A percentile compares a stretch with the other conserved stretches of the same genome.
These are phyloP conservation scores for Pythium scleroteichum DNA, from an alignment of 352 stramenopile species.

Conservation along the genomic window DNA sequence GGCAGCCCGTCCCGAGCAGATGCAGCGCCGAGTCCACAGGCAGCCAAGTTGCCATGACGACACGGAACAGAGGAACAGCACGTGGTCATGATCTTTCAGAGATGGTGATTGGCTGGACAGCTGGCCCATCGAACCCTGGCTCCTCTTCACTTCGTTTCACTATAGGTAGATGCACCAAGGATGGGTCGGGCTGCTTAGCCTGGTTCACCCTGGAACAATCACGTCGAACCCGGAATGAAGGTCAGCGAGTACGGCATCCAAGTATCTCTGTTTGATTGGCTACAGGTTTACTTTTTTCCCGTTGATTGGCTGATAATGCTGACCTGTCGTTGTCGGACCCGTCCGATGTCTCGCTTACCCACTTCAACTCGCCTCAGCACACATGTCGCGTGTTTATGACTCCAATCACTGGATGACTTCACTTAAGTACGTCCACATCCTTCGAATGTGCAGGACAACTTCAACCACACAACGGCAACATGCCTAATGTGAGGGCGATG, in stretches of 20 bases:
- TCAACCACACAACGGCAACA: constrained; percentile 18
- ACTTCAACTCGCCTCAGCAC: constrained; percentile 13
- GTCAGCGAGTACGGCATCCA: constrained; percentile 6
- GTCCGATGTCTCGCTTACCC: constrained; percentile 1
- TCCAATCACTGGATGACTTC: neutral
- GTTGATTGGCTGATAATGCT: constrained; percentile 7
- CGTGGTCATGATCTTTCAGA: constrained; percentile 13
- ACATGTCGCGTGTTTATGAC: constrained; percentile 20
- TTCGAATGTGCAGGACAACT: constrained; percentile 10
- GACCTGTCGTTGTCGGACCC: constrained; percentile 19
- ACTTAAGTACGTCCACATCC: constrained; percentile 2
- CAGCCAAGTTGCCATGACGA: constrained; percentile 11
- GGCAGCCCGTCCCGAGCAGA: neutral
- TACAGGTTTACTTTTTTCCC: neutral
- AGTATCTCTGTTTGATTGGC: too few relatives aligned
- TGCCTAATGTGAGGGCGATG: neutral
- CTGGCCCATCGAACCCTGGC: neutral
- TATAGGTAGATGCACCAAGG: neutral
- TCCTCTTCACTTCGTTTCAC: too few relatives aligned
- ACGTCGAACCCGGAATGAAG: constrained; percentile 7
- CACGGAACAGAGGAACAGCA: constrained; percentile 18
- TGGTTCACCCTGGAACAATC: constrained; percentile 3
- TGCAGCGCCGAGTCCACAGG: neutral
- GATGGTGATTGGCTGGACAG: constrained; percentile 6
- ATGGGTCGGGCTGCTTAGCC: neutral